Evolutionary conservation across 257 asterid genomes (phyloP), one percentile per base, ranked within the genome.

Genomic region (Gentiana macrophylla): DNA sequence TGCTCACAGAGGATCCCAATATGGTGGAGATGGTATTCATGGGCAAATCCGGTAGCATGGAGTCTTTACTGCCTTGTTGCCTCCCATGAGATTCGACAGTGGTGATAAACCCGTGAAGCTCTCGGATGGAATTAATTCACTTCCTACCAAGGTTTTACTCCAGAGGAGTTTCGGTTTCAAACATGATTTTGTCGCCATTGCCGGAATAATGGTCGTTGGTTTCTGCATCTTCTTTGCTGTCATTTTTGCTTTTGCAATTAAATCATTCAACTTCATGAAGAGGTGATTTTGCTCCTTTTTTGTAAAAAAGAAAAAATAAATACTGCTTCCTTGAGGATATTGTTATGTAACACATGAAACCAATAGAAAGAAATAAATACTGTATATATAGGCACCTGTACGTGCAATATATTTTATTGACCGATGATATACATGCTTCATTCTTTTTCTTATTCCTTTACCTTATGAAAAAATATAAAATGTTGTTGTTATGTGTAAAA

Each of bases 31-130:
- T 90, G 96, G 96, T 90, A 84, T 59, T 86, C 84, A 68, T 86
- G 98, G 98, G 98, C 91, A 58, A 86, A 84, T 70, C 98, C 96
- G 1, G 86, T 86, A 2, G 96, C 95, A 3, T 90, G 98, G 98
- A 82, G 82, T 67, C 81, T 90, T 2, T 86, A 90, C 35, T 96
- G 96, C 52, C 91, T 90, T 15, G 80, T 84, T 32, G 87, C 89
- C 43, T 86, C 96, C 13, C 98, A n/a, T n/a, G n/a, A 90, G 58
- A 79, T 52, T 70, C 79, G 94, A 86, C 54, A 74, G 79, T n/a
- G n/a, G n/a, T 45, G 83, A 74, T 35, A 63, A 56, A 60, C 82
- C 64, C 0, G 78, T 89, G 56, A 74, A 63, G 55, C 85, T 89
- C 7, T 71, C 93, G 2, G 82, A 89, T 60, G 95, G 95, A 35